These are phyloP conservation scores for Lactarius sp. DNA, from an alignment of 768 basidiomycete species.

Conservation along the genomic window DNA sequence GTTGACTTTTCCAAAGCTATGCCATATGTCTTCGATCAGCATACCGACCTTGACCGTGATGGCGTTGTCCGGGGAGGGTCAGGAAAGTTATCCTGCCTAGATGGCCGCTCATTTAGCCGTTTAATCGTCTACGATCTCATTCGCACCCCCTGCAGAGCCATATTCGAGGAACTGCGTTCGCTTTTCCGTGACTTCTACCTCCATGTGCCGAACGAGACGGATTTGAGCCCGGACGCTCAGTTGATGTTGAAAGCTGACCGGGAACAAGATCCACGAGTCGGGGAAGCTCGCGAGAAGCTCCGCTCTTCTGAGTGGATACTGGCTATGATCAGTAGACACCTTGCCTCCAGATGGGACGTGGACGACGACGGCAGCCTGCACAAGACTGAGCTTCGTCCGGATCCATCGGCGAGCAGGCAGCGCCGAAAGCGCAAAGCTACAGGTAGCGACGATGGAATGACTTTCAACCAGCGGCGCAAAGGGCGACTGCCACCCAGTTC, in stretches of 20 bases:
- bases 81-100: neutral
- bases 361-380: neutral
- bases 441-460: neutral
- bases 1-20: neutral
- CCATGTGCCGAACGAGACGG: neutral
- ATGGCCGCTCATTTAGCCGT: no score
- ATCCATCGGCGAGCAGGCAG: neutral
- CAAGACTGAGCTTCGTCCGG: neutral
- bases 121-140: neutral
- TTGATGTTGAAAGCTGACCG: neutral
- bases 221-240: no score
- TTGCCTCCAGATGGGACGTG: constrained; percentile 1
- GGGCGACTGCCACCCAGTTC: neutral
- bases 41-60: neutral
- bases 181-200: constrained; percentile 1
- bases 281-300: neutral
- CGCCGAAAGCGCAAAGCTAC: neutral
- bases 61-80: neutral
- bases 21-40: neutral
- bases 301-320: neutral
- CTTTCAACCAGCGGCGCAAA: neutral
- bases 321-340: neutral
- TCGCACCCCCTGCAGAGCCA: neutral
- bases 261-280: neutral
- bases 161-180: neutral